Conservation (phyloP, 306 rosid species). For the Rosa persica region DNA sequence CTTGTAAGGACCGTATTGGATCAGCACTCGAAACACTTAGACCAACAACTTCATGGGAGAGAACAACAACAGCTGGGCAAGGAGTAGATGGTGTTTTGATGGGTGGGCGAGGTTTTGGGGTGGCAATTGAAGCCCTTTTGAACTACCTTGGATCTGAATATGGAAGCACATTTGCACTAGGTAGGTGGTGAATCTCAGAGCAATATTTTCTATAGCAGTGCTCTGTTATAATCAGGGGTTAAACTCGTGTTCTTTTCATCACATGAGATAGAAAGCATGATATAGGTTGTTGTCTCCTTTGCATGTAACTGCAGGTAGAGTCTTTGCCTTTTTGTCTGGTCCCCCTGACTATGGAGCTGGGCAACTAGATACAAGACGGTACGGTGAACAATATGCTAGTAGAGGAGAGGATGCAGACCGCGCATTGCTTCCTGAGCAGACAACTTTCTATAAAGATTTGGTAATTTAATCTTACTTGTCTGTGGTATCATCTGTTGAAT, state of each 20-base stretch:
- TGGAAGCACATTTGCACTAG: conserved; percentile 96
- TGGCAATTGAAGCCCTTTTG: conserved; percentile 89
- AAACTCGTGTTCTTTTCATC: background rate
- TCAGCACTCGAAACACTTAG: conserved; percentile 93
- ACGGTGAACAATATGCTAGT: conserved; percentile 98
- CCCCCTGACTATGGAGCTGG: conserved; percentile 99
- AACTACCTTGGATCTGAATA: conserved; percentile 95
- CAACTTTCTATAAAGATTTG: conserved; percentile 92
- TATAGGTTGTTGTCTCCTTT: conserved; percentile 34
- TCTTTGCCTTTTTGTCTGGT: conserved; percentile 87
- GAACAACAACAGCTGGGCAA: conserved; percentile 87
- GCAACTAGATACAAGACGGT: conserved; percentile 86
- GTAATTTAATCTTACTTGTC: conserved; percentile 36
- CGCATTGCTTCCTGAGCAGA: conserved; percentile 97
- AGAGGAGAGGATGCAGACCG: conserved; percentile 97
- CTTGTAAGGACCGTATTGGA: conserved; percentile 89
- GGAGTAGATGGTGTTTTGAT: conserved; percentile 86
- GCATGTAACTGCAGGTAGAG: conserved; percentile 69
- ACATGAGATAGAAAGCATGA: conserved; percentile 20
- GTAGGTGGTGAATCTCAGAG: conserved; percentile 41
- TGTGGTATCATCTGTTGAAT: conserved; percentile 16
- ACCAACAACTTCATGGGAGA: conserved; percentile 97
- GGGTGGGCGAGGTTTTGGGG: conserved; percentile 95
- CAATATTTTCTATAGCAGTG: background rate
- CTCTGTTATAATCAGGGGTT: background rate